Evolutionary conservation across 2,329 filamentous ascomycete genomes (phyloP).

Genomic region (Calonectria ilicicola): DNA sequence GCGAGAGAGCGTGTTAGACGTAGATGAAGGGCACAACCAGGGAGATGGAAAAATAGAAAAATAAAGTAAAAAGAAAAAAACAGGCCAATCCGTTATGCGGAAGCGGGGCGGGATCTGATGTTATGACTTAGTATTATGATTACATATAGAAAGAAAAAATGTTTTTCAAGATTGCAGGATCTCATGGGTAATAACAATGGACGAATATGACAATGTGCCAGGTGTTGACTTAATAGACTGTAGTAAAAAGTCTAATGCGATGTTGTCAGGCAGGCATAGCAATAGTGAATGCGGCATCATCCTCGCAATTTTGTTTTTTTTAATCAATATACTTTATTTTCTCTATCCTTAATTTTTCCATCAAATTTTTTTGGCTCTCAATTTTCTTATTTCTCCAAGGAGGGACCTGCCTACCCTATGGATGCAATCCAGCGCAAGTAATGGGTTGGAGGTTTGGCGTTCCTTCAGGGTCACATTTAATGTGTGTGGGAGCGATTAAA

Average conservation of each 20-base stretch:
- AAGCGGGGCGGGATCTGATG: constrained; percentile 14
- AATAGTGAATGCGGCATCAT: neutral
- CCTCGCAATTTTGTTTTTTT: neutral
- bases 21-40: constrained; percentile 13
- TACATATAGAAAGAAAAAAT: constrained; percentile 10
- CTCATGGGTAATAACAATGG: neutral
- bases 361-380: neutral
- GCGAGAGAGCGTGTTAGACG: constrained; percentile 24
- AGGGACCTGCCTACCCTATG: neutral
- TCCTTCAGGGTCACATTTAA: neutral
- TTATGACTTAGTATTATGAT: constrained; percentile 13
- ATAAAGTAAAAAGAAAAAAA: constrained; percentile 2
- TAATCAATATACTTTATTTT: neutral
- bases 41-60: constrained; percentile 8
- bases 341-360: neutral
- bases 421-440: neutral
- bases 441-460: neutral
- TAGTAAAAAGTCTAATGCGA: constrained; percentile 16
- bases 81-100: neutral
- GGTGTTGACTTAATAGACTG: constrained; percentile 1
- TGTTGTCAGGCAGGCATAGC: neutral
- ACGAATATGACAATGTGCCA: neutral
- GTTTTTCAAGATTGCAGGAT: constrained; percentile 6
- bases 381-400: neutral
- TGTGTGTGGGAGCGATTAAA: neutral